These are phyloP conservation scores for Coemansia sp. DNA, from an alignment of 192 early-diverging fungal species.

Conservation along the genomic window DNA sequence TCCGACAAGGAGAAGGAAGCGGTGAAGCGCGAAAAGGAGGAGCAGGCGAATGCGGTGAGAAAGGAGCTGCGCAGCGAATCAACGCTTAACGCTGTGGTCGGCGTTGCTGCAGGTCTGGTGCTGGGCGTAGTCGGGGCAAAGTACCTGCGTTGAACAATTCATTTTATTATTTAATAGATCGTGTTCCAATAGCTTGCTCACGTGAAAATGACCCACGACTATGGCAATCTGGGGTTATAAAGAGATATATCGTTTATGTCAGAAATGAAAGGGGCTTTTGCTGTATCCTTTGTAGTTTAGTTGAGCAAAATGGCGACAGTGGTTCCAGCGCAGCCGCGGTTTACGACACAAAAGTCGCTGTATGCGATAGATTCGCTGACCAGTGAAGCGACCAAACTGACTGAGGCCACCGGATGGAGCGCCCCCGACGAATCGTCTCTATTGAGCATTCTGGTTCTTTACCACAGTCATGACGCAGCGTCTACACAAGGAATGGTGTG, in stretches of 20 bases:
- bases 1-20: constrained; percentile 31
- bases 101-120: constrained; percentile 27
- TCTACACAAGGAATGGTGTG: constrained; percentile 34
- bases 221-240: not conserved
- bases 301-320: constrained; percentile 13
- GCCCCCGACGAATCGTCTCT: constrained; percentile 26
- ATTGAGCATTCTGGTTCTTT: constrained; percentile 36
- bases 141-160: constrained; percentile 6
- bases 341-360: constrained; percentile 25
- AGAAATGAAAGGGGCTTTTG: no score
- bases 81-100: constrained; percentile 22
- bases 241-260: not conserved
- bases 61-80: constrained; percentile 41
- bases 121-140: constrained; percentile 23
- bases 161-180: no score
- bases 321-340: constrained; percentile 32
- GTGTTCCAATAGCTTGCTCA: not conserved
- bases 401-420: not conserved
- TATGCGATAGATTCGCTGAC: constrained; percentile 35
- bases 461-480: constrained; percentile 10
- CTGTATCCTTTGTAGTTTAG: not conserved
- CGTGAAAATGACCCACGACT: constrained; percentile 10
- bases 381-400: constrained; percentile 8
- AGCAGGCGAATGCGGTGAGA: constrained; percentile 25
- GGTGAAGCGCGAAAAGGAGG: constrained; percentile 20